A percentile compares a stretch with the other conserved stretches of the same genome.
Evolutionary conservation across 352 stramenopile species (phyloP).

Genomic region (Phytophthora syringae): DNA sequence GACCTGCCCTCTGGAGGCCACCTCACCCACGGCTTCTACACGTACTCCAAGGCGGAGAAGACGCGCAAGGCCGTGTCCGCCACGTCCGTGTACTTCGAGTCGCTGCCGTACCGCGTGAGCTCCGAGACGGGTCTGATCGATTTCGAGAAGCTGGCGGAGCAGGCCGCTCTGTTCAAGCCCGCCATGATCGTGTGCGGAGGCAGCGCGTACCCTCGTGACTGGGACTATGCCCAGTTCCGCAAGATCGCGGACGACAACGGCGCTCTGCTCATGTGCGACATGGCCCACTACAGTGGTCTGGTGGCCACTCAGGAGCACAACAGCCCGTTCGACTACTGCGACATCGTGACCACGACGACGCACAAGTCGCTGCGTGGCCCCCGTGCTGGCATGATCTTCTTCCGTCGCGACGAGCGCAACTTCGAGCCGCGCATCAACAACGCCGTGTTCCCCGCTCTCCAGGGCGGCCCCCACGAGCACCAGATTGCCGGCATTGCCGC

Average conservation of each 20-base stretch:
- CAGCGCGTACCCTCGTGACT: constrained; percentile 98
- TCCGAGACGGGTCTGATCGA: constrained; percentile 97
- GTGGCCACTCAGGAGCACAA: constrained; percentile 95
- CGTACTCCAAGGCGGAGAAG: constrained; percentile 96
- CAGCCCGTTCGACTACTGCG: constrained; percentile 98
- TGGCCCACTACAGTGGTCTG: constrained; percentile 99
- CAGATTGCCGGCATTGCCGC: constrained; percentile 99
- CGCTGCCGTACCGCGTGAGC: constrained; percentile 96
- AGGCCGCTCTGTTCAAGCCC: constrained; percentile 97
- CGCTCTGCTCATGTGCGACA: constrained; percentile 98
- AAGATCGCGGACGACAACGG: constrained; percentile 99
- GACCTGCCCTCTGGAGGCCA: constrained; percentile 98
- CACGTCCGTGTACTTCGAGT: constrained; percentile 99
- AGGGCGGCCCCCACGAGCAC: constrained; percentile 98
- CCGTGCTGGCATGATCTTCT: constrained; percentile 99
- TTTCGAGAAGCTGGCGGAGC: constrained; percentile 95
- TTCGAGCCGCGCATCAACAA: constrained; percentile 98
- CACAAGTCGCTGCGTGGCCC: constrained; percentile 99
- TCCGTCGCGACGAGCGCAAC: constrained; percentile 93
- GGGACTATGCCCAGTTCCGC: constrained; percentile 97
- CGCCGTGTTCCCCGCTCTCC: constrained; percentile 98
- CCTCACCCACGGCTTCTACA: constrained; percentile 99
- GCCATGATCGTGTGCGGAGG: constrained; percentile 97
- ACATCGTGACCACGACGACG: constrained; percentile 99
- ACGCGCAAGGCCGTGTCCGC: constrained; percentile 98